Evolutionary conservation across 495 filamentous ascomycete species (phyloP), one percentile per base, ranked within the genome.

Genomic region (Penicillium arizonense): DNA sequence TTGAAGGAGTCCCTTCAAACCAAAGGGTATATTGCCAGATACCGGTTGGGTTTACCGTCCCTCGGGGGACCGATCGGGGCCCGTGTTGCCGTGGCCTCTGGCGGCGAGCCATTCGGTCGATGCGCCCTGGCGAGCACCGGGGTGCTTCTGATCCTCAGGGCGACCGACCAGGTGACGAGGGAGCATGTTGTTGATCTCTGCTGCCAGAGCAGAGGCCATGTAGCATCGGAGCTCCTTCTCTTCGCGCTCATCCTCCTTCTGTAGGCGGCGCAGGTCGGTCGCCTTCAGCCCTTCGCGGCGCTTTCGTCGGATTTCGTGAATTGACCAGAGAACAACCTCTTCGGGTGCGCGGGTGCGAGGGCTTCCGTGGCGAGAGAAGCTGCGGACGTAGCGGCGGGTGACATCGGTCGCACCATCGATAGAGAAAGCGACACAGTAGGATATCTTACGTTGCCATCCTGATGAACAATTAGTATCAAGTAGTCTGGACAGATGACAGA

Each of bases 401-500:
- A 99, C 94, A 67, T 99, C 94, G 50, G 88, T 92, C 28, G 90
- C 92, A 36, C 94, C 94, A 57, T 99, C 94, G 55, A 88, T 89
- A 34, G 90, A 95, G 69, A 99, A 99, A 35, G 94, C 94, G 53
- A 99, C 84, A 74, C 91, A 96, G 73, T 99, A 99, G 0, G 90
- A 88, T 74, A 97, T 86, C 72, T 95, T 93, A 69, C 92, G 90
- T 47, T 86, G 82, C 94, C 94, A 98, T 53, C 87, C 94, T 30
- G 9, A 30, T 7, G 8, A 5, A 30, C 28, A 30, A 30, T 30
- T 30, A 30, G 28, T 30, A 30, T 30, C 28, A 30, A 30, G 28
- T 30, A 30, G 4, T 30, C 5, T 5, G 28, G 9, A 7, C 0
- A 30, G 2, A 30, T 8, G 28, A 30, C 2, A 30, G 2, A 30